Evolutionary conservation across 768 basidiomycete genomes (phyloP), one percentile per base, ranked within the genome.

Genomic region (Phylloporus sp.): DNA sequence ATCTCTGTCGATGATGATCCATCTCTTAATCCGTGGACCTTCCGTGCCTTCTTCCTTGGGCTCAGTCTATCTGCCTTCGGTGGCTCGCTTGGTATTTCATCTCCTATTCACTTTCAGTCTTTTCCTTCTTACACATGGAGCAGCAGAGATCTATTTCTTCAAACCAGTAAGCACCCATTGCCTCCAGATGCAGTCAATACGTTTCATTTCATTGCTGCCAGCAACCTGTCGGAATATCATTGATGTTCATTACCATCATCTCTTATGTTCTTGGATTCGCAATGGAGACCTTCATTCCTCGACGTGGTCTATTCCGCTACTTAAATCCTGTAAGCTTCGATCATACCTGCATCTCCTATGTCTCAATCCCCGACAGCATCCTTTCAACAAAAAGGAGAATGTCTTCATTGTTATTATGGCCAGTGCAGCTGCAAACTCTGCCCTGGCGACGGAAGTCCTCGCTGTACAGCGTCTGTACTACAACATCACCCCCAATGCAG

Each of bases 81-180:
- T 56, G 74, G 76, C 41, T 73, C 79, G 15, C 68, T 82, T 18
- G 78, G 78, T 75, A 58, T 12, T 62, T 58, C 11, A 26, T 43
- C 12, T 38, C 9, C 4, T 3, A 16, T 38, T 15, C 31, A 12
- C 27, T 47, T 13, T 11, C n/a, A n/a, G 0, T 56, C 20, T 49
- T 45, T 22, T 26, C 0, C 9, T 47, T 27, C 57, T 41, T 16
- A 48, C 6, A 13, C 34, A 23, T n/a, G n/a, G 18, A 18, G 15
- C 48, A 80, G 79, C 79, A 23, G 74, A 82, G 55, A 81, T 82
- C 28, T 81, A 81, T 62, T 82, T 81, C 60, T 82, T 80, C 64
- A 81, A 82, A 63, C 79, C 80, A 4, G 80, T 78, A 56, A 52
- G 54, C 12, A 11, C 6, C 32, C 20, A 15, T 13, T n/a, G 6